Evolutionary conservation across 1,284 basidiomycete species (phyloP).

Genomic region (Chalciporus sp.): DNA sequence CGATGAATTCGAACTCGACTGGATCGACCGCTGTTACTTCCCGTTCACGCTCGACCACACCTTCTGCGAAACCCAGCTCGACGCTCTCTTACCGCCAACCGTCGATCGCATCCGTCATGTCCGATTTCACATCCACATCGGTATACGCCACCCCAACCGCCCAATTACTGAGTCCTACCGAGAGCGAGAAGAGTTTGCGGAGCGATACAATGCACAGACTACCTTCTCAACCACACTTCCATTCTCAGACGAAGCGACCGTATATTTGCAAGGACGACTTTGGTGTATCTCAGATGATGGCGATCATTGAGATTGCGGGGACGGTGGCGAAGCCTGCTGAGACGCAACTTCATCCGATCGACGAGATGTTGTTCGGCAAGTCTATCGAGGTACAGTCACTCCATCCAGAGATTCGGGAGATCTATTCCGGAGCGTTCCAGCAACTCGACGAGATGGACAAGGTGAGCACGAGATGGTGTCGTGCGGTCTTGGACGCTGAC

Average conservation of each 20-base stretch:
- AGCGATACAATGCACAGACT: conserved; percentile 31
- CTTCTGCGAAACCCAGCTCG: conserved; percentile 36
- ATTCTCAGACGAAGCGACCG: conserved; percentile 37
- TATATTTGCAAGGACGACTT: conserved; percentile 79
- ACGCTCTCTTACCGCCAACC: conserved; percentile 45
- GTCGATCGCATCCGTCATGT: conserved; percentile 67
- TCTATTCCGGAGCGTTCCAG: conserved; percentile 71
- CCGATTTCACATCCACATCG: conserved; percentile 44
- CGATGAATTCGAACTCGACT: conserved; percentile 10
- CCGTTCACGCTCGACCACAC: conserved; percentile 41
- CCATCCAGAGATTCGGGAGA: conserved; percentile 72
- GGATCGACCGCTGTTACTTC: conserved; percentile 4
- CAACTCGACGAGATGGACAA: conserved; percentile 81
- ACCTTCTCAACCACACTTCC: conserved; percentile 1
- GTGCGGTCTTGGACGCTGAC: not conserved
- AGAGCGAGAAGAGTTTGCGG: conserved; percentile 24
- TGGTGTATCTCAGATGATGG: conserved; percentile 80
- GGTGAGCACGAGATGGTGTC: conserved; percentile 42
- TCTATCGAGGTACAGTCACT: conserved; percentile 61
- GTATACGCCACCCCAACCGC: conserved; percentile 54
- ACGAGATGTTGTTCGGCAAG: conserved; percentile 73
- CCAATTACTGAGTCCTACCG: conserved; percentile 36
- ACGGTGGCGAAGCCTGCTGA: conserved; percentile 20
- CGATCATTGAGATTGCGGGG: conserved; percentile 74
- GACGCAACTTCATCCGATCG: conserved; percentile 57